Evolutionary conservation across 352 stramenopile genomes (phyloP), one percentile per base, ranked within the genome.

Genomic region (Globisporangium paroecandrum): DNA sequence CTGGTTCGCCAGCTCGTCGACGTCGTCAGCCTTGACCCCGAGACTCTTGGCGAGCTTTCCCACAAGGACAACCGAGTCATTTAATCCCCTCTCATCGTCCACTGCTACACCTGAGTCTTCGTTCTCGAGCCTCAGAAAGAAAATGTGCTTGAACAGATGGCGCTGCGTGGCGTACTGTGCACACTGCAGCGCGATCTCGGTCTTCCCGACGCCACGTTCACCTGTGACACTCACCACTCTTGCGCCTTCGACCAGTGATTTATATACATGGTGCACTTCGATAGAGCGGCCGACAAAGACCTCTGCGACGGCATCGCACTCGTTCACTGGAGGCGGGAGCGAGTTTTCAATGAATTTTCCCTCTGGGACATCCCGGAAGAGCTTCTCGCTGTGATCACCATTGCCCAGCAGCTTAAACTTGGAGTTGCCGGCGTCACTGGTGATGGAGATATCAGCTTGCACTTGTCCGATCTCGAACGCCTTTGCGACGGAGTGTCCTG

Each of bases 401-500:
- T 86, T 68, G 10, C 87, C 87, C 1, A 96, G 76, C 7, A 96
- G 77, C 60, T 94, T 90, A 70, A 96, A 97, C 46, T 82, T 84
- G 6, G 85, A 90, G 57, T 79, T 74, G 2, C 75, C 71, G 0
- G 73, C 66, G 58, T 75, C 71, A 25, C 71, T 82, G 1, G 74
- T 73, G 62, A 84, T 85, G 32, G 79, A 80, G 34, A 93, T 89
- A 57, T 92, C 78, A 34, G 87, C 86, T 55, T 91, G 83, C 5
- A 92, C 83, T 51, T 90, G 79, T 5, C 87, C 89, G 62, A 97
- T 95, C 56, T 95, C 85, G 63, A 97, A 97, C 43, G 87, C 88
- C 41, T 82, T 77, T 8, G 74, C 69, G 49, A 97, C 86, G 6
- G 86, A 93, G 49, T 91, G 85, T 0, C 87, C 84, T 0, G 83